Evolutionary conservation across 805 yeast genomes (phyloP).

Genomic region (Clavispora vitiphila): DNA sequence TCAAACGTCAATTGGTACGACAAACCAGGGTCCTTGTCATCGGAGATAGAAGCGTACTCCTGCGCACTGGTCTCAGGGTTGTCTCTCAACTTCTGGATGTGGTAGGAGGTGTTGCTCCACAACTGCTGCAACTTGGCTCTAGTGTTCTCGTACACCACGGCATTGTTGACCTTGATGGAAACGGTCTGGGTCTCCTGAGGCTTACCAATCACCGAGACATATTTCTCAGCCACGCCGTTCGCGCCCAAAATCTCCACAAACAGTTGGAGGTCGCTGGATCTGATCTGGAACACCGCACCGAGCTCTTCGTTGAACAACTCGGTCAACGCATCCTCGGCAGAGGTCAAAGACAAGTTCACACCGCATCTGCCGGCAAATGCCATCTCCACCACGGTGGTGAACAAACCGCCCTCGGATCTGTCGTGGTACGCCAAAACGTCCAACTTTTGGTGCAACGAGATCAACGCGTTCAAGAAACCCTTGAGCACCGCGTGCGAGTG

Average conservation of each 20-base stretch:
- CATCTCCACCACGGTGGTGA: conserved; percentile 86
- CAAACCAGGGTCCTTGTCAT: conserved; percentile 87
- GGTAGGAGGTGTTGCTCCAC: conserved; percentile 87
- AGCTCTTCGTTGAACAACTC: conserved; percentile 86
- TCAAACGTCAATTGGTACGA: conserved; percentile 72
- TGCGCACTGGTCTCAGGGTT: conserved; percentile 87
- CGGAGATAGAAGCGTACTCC: conserved; percentile 70
- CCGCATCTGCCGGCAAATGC: conserved; percentile 95
- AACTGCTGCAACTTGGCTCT: conserved; percentile 72
- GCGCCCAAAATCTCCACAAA: conserved; percentile 53
- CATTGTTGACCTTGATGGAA: conserved; percentile 43
- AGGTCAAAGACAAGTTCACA: conserved; percentile 47
- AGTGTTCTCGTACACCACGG: conserved; percentile 43
- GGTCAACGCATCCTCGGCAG: conserved; percentile 43
- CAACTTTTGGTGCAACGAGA: conserved; percentile 61
- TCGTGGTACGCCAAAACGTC: conserved; percentile 89
- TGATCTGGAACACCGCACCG: conserved; percentile 92
- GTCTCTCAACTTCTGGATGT: conserved; percentile 87
- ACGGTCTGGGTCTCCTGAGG: conserved; percentile 55
- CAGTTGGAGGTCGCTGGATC: conserved; percentile 43
- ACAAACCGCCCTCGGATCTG: conserved; percentile 92
- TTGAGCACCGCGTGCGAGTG: conserved; percentile 61
- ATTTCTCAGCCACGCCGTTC: conserved; percentile 52
- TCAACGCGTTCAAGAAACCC: conserved; percentile 62
- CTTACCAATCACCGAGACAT: conserved; percentile 61